A percentile compares a stretch with the other conserved stretches of the same genome.
These are phyloP conservation scores for Debaryomyces fabryi DNA, from an alignment of 1,139 yeast species.

Conservation along the genomic window DNA sequence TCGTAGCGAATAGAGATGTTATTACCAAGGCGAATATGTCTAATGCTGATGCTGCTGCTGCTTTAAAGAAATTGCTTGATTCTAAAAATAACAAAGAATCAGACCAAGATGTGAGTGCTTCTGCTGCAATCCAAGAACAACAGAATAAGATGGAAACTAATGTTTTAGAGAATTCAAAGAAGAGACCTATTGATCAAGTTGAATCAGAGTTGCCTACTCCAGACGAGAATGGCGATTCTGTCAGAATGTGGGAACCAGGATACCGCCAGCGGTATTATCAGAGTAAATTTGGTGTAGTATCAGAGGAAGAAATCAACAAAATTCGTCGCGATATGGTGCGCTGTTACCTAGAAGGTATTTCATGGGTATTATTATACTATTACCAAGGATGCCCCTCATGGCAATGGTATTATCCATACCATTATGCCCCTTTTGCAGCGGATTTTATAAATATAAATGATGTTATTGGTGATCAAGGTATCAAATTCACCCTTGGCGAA, in stretches of 20 bases:
- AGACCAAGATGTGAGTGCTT: constrained; percentile 35
- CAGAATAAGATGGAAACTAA: neutral
- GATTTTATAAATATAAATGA: constrained; percentile 66
- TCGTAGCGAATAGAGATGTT: constrained; percentile 66
- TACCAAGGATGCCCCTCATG: constrained; percentile 98
- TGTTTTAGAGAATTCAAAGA: constrained; percentile 27
- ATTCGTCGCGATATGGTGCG: constrained; percentile 64
- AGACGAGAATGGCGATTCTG: constrained; percentile 53
- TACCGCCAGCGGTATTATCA: constrained; percentile 80
- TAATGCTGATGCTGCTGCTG: constrained; percentile 70
- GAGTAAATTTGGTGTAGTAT: constrained; percentile 65
- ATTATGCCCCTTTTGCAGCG: constrained; percentile 96
- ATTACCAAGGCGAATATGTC: constrained; percentile 79
- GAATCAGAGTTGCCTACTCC: constrained; percentile 16
- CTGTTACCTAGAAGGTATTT: constrained; percentile 87
- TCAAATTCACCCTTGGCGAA: constrained; percentile 66
- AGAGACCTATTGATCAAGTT: constrained; percentile 21
- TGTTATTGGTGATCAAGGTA: constrained; percentile 52
- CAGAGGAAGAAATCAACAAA: constrained; percentile 56
- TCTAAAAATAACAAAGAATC: constrained; percentile 23
- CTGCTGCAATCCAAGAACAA: constrained; percentile 38
- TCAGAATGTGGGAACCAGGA: constrained; percentile 85
- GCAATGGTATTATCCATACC: constrained; percentile 98
- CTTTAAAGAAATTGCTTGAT: constrained; percentile 52
- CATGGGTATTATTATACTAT: constrained; percentile 92